phyloP scores from a whole-genome alignment of 306 rosid species.

The Comarum palustre region DNA sequence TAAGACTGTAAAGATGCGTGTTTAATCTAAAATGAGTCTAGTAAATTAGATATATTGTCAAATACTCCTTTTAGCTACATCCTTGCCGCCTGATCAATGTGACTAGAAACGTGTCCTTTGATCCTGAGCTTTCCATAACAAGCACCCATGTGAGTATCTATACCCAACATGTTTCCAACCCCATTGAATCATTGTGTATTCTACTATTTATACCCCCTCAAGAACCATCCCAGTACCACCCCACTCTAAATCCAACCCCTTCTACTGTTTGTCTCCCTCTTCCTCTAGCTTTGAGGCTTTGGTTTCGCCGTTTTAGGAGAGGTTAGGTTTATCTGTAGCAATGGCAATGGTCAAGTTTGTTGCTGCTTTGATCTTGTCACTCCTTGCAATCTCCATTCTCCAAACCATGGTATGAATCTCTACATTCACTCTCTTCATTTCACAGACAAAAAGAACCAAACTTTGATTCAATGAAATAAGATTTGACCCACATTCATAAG shows the following conservation, averaged over 20 bases:
- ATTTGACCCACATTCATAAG: background rate
- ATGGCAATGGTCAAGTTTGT: constrained; percentile 54
- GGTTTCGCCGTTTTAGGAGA: constrained; percentile 2
- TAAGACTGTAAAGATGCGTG: no score
- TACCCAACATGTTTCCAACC: background rate
- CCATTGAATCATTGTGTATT: background rate
- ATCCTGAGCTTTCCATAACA: background rate
- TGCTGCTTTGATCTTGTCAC: constrained; percentile 45
- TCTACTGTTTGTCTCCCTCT: background rate
- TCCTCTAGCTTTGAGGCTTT: background rate
- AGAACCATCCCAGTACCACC: background rate
- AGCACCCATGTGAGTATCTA: background rate
- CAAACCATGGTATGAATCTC: constrained; percentile 50
- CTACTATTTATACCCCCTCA: constrained; percentile 14
- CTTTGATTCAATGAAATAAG: background rate
- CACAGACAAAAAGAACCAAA: background rate
- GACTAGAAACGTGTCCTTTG: background rate
- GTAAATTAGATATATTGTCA: no score
- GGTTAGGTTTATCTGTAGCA: constrained; percentile 22
- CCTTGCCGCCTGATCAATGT: background rate
- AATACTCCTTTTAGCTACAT: background rate
- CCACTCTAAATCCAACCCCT: constrained; percentile 11
- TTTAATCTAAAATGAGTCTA: no score
- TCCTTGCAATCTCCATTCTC: constrained; percentile 64
- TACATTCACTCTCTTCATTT: background rate